Evolutionary conservation across 768 basidiomycete species (phyloP).

Genomic region (Collybia sp.): DNA sequence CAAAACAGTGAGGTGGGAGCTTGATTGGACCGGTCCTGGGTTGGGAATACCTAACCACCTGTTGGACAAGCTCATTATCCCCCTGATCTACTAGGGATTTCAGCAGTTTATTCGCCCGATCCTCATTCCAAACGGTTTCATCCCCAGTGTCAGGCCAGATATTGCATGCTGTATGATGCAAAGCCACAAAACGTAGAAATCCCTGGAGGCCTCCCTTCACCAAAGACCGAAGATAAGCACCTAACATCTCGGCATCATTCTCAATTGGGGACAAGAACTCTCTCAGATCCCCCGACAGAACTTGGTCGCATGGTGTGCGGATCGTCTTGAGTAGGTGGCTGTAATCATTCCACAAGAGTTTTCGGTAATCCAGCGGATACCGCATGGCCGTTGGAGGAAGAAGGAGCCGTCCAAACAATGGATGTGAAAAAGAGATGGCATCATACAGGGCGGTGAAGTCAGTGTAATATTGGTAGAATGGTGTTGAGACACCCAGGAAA

Average conservation of each 20-base stretch:
- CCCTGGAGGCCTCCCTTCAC: conserved; percentile 39
- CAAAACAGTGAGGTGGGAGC: conserved; percentile 50
- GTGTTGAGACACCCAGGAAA: conserved; percentile 62
- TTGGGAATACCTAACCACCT: conserved; percentile 59
- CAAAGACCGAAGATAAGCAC: conserved; percentile 59
- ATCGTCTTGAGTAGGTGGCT: conserved; percentile 61
- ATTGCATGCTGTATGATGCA: conserved; percentile 75
- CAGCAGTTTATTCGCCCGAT: conserved; percentile 42
- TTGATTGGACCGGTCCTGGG: conserved; percentile 24
- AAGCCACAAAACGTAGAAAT: conserved; percentile 61
- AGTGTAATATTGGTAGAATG: conserved; percentile 93
- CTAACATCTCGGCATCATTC: conserved; percentile 51
- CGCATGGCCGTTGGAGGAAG: conserved; percentile 72
- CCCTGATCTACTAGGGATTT: conserved; percentile 49
- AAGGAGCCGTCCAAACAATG: conserved; percentile 68
- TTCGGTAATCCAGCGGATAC: conserved; percentile 81
- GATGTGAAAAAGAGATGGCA: conserved; percentile 82
- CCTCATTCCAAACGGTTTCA: conserved; percentile 19
- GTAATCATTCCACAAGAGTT: conserved; percentile 79
- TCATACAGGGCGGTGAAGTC: conserved; percentile 91
- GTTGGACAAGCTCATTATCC: conserved; percentile 36
- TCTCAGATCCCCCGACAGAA: conserved; percentile 47
- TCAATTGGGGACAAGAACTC: conserved; percentile 77
- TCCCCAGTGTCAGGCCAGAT: conserved; percentile 64
- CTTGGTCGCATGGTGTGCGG: conserved; percentile 41